Base-by-base conservation (phyloP, 2,329 filamentous ascomycete species). In the Falciphora oryzae region DNA sequence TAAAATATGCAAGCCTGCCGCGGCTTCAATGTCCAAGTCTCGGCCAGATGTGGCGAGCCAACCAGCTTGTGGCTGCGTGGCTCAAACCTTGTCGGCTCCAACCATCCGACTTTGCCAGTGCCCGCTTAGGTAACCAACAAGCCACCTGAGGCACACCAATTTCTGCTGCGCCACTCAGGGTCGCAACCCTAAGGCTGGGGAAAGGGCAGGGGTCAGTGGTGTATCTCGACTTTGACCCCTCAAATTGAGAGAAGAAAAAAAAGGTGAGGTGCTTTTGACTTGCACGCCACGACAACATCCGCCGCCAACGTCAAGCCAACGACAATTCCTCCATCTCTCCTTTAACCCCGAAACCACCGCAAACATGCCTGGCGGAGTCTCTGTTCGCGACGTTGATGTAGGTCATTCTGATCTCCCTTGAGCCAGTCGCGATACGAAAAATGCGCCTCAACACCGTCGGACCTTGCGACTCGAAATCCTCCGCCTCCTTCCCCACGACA, bases 311-410 rank as follows among this genome's bases (percentile, higher is more conserved):
- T 57, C 64, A 64, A 61, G 63, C 56, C 65, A 14, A 31, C 29
- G 27, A 53, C 29, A 14, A 56, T 57, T 28, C 29, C 59, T 61
- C 63, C 61, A 59, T 58, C 61, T 50, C 44, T 57, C 59, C 22
- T 63, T n/a, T 57, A 38, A 16, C 58, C 27, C 38, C 62, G 57
- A 64, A n/a, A 60, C 65, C 65, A 66, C 67, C 72, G 70, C 83
- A 83, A 92, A 84, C 79, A 93, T 93, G 91, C 81, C 83, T 78
- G 86, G 62, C 56, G 62, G 89, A 81, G 91, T 92, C 79, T 86
- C 83, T 75, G 91, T 94, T 82, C 90, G 90, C 83, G 91, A 93
- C 83, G 90, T 93, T 79, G 89, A 91, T 86, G 89, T 91, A 88
- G 81, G 87, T 87, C 73, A 71, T 72, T 66, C 70, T 69, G 72